Percentiles rank a stretch among this genome's conserved stretches.
These are phyloP conservation scores for Margaritispora aquatica DNA, from an alignment of 495 filamentous ascomycete genomes.

Conservation along the genomic window DNA sequence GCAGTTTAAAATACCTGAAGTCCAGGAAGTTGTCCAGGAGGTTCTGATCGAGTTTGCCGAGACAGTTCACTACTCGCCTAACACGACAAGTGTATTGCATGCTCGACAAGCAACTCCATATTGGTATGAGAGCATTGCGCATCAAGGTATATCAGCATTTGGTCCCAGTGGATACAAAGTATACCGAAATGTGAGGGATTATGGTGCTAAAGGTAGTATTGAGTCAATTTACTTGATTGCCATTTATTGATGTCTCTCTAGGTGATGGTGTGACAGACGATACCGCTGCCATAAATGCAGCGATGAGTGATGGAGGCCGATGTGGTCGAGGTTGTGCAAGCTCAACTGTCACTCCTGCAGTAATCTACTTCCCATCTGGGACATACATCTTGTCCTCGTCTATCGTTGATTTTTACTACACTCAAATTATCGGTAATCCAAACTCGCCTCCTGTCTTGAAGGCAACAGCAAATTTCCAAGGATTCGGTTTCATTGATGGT, in stretches of 20 bases:
- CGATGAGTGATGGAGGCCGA: slow-evolving; percentile 46
- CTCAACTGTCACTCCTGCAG: slow-evolving; percentile 35
- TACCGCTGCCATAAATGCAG: slow-evolving; percentile 60
- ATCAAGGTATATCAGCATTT: slow-evolving; percentile 26
- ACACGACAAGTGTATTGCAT: neutral
- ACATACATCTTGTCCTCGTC: slow-evolving; percentile 53
- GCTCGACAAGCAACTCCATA: slow-evolving; percentile 36
- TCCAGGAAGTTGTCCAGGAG: neutral
- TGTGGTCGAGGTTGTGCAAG: slow-evolving; percentile 33
- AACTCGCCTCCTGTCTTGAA: slow-evolving; percentile 58
- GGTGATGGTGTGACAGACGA: slow-evolving; percentile 72
- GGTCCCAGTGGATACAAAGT: slow-evolving; percentile 17
- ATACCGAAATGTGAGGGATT: slow-evolving; percentile 22
- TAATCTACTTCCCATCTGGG: slow-evolving; percentile 32
- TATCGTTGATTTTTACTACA: slow-evolving; percentile 58
- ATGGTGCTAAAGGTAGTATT: slow-evolving; percentile 14
- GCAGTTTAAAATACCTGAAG: neutral
- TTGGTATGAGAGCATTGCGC: slow-evolving; percentile 23
- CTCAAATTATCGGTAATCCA: slow-evolving; percentile 64
- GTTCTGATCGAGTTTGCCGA: neutral
- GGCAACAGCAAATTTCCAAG: slow-evolving; percentile 54
- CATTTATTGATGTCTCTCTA: neutral
- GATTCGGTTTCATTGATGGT: slow-evolving; percentile 60
- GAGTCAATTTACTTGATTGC: neutral
- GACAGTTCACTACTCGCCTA: neutral